Evolutionary conservation across 192 early-diverging fungal species (phyloP).

Genomic region (Piromyces finnis): DNA sequence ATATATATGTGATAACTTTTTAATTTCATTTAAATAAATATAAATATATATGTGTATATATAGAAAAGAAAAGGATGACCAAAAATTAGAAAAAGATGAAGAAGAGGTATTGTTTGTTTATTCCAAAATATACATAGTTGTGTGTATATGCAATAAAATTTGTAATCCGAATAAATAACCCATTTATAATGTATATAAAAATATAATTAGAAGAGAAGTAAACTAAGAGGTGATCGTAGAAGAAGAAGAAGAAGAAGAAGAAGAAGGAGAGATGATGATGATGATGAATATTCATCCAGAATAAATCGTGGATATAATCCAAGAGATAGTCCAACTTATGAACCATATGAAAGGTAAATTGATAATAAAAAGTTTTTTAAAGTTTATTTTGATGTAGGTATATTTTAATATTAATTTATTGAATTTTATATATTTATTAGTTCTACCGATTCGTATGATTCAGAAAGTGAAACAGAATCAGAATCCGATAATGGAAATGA

Average conservation of each 20-base stretch:
- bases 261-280: neutral
- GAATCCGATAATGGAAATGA: neutral
- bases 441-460: neutral
- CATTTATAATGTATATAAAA: no score
- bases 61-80: neutral
- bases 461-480: neutral
- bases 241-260: neutral
- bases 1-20: no score
- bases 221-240: neutral
- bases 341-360: neutral
- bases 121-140: no score
- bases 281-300: neutral
- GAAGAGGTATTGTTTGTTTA: neutral
- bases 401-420: neutral
- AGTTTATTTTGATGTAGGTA: neutral
- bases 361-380: neutral
- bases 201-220: neutral
- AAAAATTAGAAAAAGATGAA: neutral
- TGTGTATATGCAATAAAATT: no score
- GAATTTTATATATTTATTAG: neutral
- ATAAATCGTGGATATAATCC: neutral
- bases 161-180: no score
- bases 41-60: no score
- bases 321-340: neutral
- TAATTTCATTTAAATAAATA: no score